These are phyloP conservation scores for Penicillium salamii DNA, from an alignment of 495 filamentous ascomycete genomes.

Conservation along the genomic window DNA sequence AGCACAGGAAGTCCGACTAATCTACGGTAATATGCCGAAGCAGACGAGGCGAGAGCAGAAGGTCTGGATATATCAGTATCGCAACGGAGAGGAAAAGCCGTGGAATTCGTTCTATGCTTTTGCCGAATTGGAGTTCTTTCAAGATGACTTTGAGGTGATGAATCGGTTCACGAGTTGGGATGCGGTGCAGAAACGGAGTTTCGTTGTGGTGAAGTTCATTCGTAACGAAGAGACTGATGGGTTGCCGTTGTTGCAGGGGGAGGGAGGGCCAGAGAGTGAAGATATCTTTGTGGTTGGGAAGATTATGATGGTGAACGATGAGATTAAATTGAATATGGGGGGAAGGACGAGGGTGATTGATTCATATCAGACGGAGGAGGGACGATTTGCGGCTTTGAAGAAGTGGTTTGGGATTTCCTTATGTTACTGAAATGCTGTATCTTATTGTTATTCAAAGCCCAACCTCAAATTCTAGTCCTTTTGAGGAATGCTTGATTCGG, in stretches of 20 bases:
- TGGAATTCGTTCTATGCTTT: constrained; percentile 63
- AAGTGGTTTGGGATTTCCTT: constrained; percentile 28
- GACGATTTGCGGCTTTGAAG: constrained; percentile 34
- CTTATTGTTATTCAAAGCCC: background rate
- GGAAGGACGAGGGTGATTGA: constrained; percentile 53
- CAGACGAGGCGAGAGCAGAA: constrained; percentile 41
- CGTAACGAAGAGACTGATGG: constrained; percentile 29
- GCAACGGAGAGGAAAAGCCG: constrained; percentile 35
- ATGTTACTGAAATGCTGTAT: background rate
- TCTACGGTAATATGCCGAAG: constrained; percentile 43
- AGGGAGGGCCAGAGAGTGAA: constrained; percentile 9
- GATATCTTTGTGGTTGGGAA: constrained; percentile 48
- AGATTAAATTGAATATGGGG: constrained; percentile 57
- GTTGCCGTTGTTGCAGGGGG: constrained; percentile 10
- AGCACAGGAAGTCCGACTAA: constrained; percentile 48
- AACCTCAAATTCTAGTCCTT: constrained; percentile 14
- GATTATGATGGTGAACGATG: constrained; percentile 53
- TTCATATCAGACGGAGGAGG: constrained; percentile 47
- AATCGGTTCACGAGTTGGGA: constrained; percentile 53
- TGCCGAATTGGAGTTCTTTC: constrained; percentile 57
- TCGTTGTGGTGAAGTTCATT: constrained; percentile 58
- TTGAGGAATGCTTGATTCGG: constrained; percentile 20
- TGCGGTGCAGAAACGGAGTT: constrained; percentile 46
- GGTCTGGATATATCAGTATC: constrained; percentile 64
- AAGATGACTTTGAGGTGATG: constrained; percentile 63